Percentiles rank a stretch among this genome's conserved stretches.
These are phyloP conservation scores for Alternaria metachromatica DNA, from an alignment of 2,329 filamentous ascomycete genomes.

Conservation along the genomic window DNA sequence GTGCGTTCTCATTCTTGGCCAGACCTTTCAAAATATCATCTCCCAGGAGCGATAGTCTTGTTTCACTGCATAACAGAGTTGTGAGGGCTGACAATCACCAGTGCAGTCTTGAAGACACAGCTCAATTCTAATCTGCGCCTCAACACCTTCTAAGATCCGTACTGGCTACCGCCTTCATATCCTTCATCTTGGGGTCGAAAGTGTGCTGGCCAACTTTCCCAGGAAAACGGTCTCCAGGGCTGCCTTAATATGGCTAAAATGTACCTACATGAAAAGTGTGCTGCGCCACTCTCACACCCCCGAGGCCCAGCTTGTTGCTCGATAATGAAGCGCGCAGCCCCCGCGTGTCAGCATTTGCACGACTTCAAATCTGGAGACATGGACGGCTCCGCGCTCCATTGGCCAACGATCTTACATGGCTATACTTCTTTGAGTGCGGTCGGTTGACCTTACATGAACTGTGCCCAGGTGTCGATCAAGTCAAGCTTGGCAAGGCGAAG, in stretches of 20 bases:
- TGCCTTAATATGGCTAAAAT: background rate
- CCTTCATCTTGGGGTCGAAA: rapidly evolving
- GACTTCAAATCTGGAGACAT: background rate
- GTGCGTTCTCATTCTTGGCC: background rate
- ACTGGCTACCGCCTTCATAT: background rate
- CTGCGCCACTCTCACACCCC: background rate
- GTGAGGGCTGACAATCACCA: no score
- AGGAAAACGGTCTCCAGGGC: rapidly evolving
- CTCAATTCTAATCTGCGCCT: background rate
- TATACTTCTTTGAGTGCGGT: no score
- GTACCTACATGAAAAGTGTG: background rate
- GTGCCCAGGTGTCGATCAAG: no score
- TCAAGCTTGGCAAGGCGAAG: background rate
- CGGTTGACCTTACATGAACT: no score
- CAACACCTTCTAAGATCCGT: background rate
- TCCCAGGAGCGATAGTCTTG: background rate
- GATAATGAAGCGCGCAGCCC: background rate
- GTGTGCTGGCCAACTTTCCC: background rate
- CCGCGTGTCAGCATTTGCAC: background rate
- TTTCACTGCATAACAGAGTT: no score
- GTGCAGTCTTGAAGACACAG: background rate
- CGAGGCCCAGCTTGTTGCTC: background rate
- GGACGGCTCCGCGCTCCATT: background rate
- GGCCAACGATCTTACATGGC: background rate
- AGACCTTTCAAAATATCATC: background rate